A percentile compares a stretch with the other conserved stretches of the same genome.
phyloP scores from a whole-genome alignment of 169 alveolate species.

The Eimeria sp. region DNA sequence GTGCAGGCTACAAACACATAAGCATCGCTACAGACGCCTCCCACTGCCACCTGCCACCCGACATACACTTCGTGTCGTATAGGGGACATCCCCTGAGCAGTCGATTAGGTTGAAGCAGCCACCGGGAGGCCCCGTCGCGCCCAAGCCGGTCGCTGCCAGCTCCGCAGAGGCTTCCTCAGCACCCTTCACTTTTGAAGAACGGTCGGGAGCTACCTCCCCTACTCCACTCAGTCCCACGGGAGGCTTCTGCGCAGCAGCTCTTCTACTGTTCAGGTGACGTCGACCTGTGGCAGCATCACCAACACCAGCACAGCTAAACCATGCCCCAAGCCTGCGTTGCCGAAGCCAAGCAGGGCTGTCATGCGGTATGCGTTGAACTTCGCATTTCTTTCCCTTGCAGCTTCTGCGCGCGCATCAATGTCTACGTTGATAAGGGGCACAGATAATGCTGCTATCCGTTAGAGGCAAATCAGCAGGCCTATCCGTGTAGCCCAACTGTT shows the following conservation, averaged over 20 bases:
- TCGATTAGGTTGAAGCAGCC: conserved; percentile 15
- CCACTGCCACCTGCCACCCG: not conserved
- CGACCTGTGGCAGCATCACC: conserved; percentile 47
- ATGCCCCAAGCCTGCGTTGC: not conserved
- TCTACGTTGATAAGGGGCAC: too few relatives aligned
- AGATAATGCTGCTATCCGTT: not conserved
- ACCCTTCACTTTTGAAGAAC: conserved; percentile 5
- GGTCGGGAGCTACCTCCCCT: not conserved
- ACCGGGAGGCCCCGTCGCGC: conserved; percentile 45
- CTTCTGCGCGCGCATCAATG: too few relatives aligned
- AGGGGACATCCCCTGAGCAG: conserved; percentile 27
- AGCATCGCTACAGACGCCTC: not conserved
- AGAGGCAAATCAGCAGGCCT: not conserved
- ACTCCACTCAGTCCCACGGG: not conserved
- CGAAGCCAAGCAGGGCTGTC: too few relatives aligned
- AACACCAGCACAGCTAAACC: not conserved
- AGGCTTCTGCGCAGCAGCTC: conserved; percentile 58
- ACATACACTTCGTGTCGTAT: conserved; percentile 53
- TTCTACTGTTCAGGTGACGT: conserved; percentile 43
- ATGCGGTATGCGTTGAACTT: too few relatives aligned
- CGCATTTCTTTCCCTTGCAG: too few relatives aligned
- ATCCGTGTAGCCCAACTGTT: not conserved
- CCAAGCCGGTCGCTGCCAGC: conserved; percentile 9
- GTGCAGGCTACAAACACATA: not conserved
- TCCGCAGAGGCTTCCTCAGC: not conserved